phyloP scores from a whole-genome alignment of 1,284 basidiomycete species.

The Cyathus pygmaeus region DNA sequence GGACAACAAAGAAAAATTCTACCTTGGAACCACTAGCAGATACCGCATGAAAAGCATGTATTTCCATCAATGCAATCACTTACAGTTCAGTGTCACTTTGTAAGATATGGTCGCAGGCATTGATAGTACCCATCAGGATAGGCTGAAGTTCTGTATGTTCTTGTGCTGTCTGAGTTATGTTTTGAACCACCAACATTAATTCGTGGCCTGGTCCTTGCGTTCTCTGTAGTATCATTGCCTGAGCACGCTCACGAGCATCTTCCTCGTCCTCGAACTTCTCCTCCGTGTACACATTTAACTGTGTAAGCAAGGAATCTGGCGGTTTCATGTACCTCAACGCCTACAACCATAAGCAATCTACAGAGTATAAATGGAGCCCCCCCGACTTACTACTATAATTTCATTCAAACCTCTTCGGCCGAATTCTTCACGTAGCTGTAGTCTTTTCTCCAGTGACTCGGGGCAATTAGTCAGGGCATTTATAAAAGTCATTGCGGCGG shows the following conservation, averaged over 20 bases:
- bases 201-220: slow-evolving; percentile 56
- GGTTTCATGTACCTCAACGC: slow-evolving; percentile 80
- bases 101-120: slow-evolving; percentile 64
- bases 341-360: slow-evolving; percentile 47
- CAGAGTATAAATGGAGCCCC: not conserved
- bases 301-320: slow-evolving; percentile 77
- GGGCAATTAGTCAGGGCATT: slow-evolving; percentile 86
- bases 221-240: slow-evolving; percentile 51
- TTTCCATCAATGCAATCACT: slow-evolving; percentile 34
- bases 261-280: slow-evolving; percentile 92
- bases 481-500: slow-evolving; percentile 79
- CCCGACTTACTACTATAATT: slow-evolving; percentile 73
- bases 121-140: slow-evolving; percentile 63
- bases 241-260: slow-evolving; percentile 76
- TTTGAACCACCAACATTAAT: slow-evolving; percentile 61
- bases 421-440: slow-evolving; percentile 84
- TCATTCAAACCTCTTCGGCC: slow-evolving; percentile 84
- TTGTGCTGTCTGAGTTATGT: slow-evolving; percentile 65
- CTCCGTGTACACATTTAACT: slow-evolving; percentile 85
- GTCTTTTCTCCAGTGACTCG: slow-evolving; percentile 80
- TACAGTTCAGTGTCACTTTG: slow-evolving; percentile 71
- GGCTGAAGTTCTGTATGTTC: slow-evolving; percentile 68
- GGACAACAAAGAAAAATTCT: slow-evolving; percentile 69
- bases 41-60: slow-evolving; percentile 5
- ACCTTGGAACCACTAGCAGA: slow-evolving; percentile 67